phyloP scores from a whole-genome alignment of 2,329 filamentous ascomycete species.

The Emmonsiellopsis sp. region DNA sequence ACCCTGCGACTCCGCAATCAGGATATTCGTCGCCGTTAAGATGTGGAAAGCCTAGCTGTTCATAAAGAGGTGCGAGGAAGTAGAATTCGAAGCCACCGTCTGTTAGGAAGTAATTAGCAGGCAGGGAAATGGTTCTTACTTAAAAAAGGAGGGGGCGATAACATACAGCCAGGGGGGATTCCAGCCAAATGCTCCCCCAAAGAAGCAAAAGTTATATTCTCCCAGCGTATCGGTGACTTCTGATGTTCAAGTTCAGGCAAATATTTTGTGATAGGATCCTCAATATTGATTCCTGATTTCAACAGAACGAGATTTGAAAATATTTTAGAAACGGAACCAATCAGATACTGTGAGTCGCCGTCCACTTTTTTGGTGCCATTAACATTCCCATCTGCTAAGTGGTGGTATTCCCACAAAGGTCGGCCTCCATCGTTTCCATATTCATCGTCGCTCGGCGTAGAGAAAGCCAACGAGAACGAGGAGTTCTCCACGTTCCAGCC shows the following conservation, averaged over 20 bases:
- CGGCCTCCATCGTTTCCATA: conserved; percentile 9
- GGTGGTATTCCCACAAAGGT: conserved; percentile 36
- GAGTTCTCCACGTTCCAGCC: conserved; percentile 28
- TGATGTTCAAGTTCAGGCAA: conserved; percentile 22
- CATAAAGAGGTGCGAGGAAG: conserved; percentile 26
- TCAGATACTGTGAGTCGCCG: conserved; percentile 32
- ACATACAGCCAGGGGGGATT: conserved; percentile 27
- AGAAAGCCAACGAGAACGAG: conserved; percentile 31
- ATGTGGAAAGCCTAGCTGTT: conserved; percentile 28
- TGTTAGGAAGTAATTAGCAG: neutral
- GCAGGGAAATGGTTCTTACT: neutral
- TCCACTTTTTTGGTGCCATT: conserved; percentile 25
- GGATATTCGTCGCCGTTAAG: conserved; percentile 28
- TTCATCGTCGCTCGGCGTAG: conserved; percentile 21
- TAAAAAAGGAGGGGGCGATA: neutral
- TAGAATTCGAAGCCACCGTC: conserved; percentile 30
- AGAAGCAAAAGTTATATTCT: conserved; percentile 28
- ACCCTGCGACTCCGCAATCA: conserved; percentile 25
- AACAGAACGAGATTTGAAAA: conserved; percentile 31
- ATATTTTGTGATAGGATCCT: conserved; percentile 25
- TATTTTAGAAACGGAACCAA: conserved; percentile 34
- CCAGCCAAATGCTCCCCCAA: conserved; percentile 31
- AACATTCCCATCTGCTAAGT: conserved; percentile 25
- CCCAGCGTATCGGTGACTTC: conserved; percentile 24
- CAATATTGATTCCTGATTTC: conserved; percentile 25